phyloP scores from a whole-genome alignment of 805 yeast genomes.

The Candida parachauliodes region DNA sequence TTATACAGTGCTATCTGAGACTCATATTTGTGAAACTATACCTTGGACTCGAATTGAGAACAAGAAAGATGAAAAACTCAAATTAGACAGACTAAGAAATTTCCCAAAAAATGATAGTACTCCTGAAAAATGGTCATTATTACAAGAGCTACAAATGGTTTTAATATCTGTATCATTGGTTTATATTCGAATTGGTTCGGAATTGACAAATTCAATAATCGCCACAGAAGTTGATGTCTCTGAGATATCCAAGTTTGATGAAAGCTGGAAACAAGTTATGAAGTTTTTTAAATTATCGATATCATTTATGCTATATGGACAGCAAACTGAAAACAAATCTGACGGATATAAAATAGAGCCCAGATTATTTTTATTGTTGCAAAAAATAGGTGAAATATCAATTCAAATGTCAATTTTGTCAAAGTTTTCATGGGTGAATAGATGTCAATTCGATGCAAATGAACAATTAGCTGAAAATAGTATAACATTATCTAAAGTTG shows the following conservation, averaged over 20 bases:
- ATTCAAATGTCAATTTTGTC: slow-evolving; percentile 38
- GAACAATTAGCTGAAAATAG: slow-evolving; percentile 23
- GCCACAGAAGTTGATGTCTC: slow-evolving; percentile 17
- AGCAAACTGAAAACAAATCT: neutral
- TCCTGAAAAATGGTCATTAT: slow-evolving; percentile 28
- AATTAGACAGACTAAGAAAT: neutral
- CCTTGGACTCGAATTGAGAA: neutral
- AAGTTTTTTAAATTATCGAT: slow-evolving; percentile 29
- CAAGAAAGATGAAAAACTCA: neutral
- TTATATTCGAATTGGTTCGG: slow-evolving; percentile 33
- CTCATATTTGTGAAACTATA: neutral
- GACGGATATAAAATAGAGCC: slow-evolving; percentile 1
- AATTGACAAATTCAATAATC: slow-evolving; percentile 32
- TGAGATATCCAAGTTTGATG: slow-evolving; percentile 16
- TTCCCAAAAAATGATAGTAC: neutral
- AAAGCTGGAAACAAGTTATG: slow-evolving; percentile 36
- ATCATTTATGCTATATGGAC: slow-evolving; percentile 25
- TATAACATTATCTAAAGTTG: slow-evolving; percentile 43
- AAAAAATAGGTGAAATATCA: slow-evolving; percentile 26
- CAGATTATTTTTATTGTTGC: slow-evolving; percentile 14
- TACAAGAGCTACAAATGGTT: slow-evolving; percentile 26
- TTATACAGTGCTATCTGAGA: neutral
- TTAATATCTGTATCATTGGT: slow-evolving; percentile 23
- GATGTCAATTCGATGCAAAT: slow-evolving; percentile 18
- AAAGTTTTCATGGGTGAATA: slow-evolving; percentile 36